Percentiles rank a stretch among this genome's conserved stretches.
Conservation (phyloP, 2,329 filamentous ascomycete genomes). For the Cladosporium sphaerospermum region DNA sequence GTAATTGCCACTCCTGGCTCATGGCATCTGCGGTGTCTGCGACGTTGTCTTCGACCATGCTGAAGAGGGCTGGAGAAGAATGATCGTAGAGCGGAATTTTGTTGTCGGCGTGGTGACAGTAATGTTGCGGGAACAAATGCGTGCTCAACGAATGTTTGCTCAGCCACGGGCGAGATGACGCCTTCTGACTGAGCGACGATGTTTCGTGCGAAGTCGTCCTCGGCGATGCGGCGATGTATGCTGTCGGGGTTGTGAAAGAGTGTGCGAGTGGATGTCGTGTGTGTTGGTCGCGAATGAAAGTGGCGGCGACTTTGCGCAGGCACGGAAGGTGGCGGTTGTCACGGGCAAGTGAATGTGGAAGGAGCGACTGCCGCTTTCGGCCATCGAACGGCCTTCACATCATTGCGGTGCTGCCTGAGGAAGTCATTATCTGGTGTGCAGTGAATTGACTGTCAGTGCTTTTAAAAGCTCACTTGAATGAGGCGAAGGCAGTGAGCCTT, state of each 20-base stretch:
- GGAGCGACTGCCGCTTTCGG: conserved; percentile 12
- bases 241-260: neutral
- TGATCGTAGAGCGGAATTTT: neutral
- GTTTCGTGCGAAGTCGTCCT: neutral
- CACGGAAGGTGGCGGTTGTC: conserved; percentile 3
- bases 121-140: neutral
- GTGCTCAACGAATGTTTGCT: neutral
- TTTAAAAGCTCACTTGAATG: neutral
- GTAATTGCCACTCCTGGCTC: neutral
- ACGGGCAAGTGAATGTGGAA: conserved; percentile 13
- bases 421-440: too few species aligned
- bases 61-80: neutral
- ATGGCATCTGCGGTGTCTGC: neutral
- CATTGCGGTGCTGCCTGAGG: neutral
- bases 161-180: conserved; percentile 11
- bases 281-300: neutral
- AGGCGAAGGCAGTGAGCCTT: neutral
- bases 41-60: conserved; percentile 13
- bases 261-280: neutral
- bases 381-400: conserved; percentile 2
- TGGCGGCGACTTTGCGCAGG: neutral
- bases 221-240: conserved; percentile 1
- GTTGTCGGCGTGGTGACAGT: neutral
- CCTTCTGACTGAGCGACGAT: neutral
- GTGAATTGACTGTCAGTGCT: neutral